Conservation (phyloP, 2,329 filamentous ascomycete genomes). For the Teratosphaeria viscida region DNA sequence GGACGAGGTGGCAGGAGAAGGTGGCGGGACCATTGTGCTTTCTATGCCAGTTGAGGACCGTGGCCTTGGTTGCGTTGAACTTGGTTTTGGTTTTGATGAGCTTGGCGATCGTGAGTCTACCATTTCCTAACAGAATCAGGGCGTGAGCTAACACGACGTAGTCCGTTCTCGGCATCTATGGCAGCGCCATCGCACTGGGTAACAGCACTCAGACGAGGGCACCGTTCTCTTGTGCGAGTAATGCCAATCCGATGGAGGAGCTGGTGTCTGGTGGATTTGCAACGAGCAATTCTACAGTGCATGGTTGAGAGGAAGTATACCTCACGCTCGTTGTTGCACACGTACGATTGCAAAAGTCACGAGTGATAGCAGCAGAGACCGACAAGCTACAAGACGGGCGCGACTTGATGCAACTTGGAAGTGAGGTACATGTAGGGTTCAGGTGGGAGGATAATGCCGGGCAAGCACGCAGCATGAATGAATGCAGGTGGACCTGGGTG, state of each 20-base stretch:
- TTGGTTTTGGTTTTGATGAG: conserved; percentile 1
- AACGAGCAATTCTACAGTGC: neutral
- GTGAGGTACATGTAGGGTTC: too few relatives aligned
- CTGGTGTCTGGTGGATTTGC: neutral
- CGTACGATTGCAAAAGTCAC: neutral
- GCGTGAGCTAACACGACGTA: neutral
- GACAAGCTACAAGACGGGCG: neutral
- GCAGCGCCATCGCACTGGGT: neutral
- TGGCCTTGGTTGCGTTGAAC: conserved; percentile 1
- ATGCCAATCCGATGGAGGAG: neutral
- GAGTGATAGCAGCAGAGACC: neutral
- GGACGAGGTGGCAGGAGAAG: conserved; percentile 4
- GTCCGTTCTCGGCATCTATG: conserved; percentile 6
- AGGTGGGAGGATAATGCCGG: too few relatives aligned
- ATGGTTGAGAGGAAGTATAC: neutral
- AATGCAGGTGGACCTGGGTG: too few relatives aligned
- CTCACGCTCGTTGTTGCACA: neutral
- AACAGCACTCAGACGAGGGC: neutral
- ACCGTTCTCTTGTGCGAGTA: conserved; percentile 5
- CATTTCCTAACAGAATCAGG: neutral
- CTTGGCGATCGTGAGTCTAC: conserved; percentile 1
- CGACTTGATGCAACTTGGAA: too few relatives aligned
- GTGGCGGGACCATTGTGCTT: neutral
- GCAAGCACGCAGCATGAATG: too few relatives aligned
- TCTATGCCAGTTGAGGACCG: neutral